Evolutionary conservation across 1,139 yeast species (phyloP), one percentile per base, ranked within the genome.

Genomic region (Nakaseomyces sp.): DNA sequence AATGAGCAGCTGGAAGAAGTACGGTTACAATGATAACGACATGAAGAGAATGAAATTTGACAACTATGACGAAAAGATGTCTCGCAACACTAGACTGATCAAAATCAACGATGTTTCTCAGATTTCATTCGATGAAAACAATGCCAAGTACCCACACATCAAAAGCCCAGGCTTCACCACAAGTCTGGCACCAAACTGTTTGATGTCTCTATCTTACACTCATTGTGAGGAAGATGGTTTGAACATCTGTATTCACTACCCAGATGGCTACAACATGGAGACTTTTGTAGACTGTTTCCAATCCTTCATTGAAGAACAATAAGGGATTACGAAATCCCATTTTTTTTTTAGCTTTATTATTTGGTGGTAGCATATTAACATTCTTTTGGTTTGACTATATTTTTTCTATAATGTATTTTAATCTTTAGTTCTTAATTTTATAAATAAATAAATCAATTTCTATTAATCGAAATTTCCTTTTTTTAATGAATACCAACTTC

Each of bases 191-290:
- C 49, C 47, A 13, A 47, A 53, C 38, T 50, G 53, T 6, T 52
- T 54, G 35, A 54, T 60, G 50, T 56, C 63, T 5, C 36, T 60
- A 10, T 55, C 60, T 3, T 57, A 53, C 33, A 53, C 61, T 6
- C 43, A 47, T 28, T 51, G 57, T 31, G 46, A 49, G 13, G 48
- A 42, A 2, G 46, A 47, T 19, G 64, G 63, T 2, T 45, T 59
- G 10, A 58, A 55, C 38, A 39, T 60, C 8, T 52, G 62, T 30
- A 57, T 60, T 10, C 59, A 58, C 25, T 57, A 55, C 43, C 56
- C 60, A n/a, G 58, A 57, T 17, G 47, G 50, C 0, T 53, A 53
- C 37, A 47, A 50, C 20, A 50, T 59, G 54, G 62, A 59, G 30
- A 36, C 48, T 10, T 59, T 59, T 37, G 60, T 60, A 2, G 61